Evolutionary conservation across 2,329 filamentous ascomycete genomes (phyloP).

Genomic region (Diaporthe citri): DNA sequence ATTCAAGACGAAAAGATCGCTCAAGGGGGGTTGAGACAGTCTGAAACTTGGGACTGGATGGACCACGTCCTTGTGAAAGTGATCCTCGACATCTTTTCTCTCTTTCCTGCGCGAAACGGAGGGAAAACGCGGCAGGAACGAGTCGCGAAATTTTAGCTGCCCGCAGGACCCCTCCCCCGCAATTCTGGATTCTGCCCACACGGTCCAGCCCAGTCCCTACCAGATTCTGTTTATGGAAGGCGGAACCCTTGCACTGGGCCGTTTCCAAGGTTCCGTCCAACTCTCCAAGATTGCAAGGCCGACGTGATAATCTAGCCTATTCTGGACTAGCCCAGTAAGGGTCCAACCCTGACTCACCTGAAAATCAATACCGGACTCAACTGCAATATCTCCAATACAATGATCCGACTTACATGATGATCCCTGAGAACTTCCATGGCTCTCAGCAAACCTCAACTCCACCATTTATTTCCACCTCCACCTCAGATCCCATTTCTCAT

Average conservation of each 20-base stretch:
- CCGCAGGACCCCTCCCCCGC: slow-evolving; percentile 40
- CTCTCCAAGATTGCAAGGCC: not conserved
- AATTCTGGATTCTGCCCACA: slow-evolving; percentile 28
- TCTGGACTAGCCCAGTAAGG: not conserved
- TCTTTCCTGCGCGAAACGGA: slow-evolving; percentile 13
- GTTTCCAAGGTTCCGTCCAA: not conserved
- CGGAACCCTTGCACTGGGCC: not conserved
- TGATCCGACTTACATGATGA: not conserved
- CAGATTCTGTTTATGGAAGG: slow-evolving; percentile 15
- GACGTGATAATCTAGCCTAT: not conserved
- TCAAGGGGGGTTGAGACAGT: slow-evolving; percentile 15
- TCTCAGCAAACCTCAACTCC: not conserved
- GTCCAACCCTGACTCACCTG: not conserved
- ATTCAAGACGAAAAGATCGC: slow-evolving; percentile 5
- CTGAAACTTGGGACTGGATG: slow-evolving; percentile 26
- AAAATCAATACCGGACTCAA: not conserved
- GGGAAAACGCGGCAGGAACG: slow-evolving; percentile 13
- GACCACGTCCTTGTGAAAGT: slow-evolving; percentile 33
- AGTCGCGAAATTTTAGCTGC: slow-evolving; percentile 39
- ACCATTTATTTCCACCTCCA: not conserved
- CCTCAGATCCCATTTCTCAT: not conserved
- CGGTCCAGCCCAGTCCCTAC: not conserved
- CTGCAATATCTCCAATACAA: not conserved
- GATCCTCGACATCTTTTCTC: slow-evolving; percentile 35
- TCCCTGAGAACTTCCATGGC: not conserved